A percentile compares a stretch with the other conserved stretches of the same genome.
Evolutionary conservation across 1,139 yeast genomes (phyloP).

Genomic region (Magnusiomyces ingens): DNA sequence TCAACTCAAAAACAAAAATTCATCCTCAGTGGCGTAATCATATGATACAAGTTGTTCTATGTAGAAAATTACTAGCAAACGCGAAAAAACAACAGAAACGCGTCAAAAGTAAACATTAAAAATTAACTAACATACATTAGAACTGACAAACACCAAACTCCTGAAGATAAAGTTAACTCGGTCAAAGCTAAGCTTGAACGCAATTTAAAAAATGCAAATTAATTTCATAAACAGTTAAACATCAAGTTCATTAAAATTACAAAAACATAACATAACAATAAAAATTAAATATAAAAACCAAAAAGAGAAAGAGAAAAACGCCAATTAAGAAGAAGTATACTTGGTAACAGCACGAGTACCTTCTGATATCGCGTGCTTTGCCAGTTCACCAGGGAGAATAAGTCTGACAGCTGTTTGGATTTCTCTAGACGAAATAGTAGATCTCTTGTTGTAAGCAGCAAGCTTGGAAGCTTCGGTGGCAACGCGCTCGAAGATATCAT

Average conservation of each 20-base stretch:
- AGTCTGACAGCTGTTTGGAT: slow-evolving; percentile 99
- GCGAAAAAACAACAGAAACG: slow-evolving; percentile 28
- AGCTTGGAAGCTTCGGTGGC: slow-evolving; percentile 98
- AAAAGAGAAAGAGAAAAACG: slow-evolving; percentile 3
- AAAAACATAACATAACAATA: slow-evolving; percentile 8
- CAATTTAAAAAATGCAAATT: not conserved
- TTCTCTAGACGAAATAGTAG: slow-evolving; percentile 98
- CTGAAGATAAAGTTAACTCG: slow-evolving; percentile 29
- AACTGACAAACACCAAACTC: slow-evolving; percentile 31
- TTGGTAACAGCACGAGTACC: slow-evolving; percentile 99
- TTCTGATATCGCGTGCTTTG: slow-evolving; percentile 98
- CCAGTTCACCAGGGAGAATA: slow-evolving; percentile 98
- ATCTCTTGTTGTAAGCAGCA: slow-evolving; percentile 99
- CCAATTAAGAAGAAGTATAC: slow-evolving; percentile 63
- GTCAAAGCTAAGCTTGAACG: slow-evolving; percentile 17
- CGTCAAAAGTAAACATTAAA: slow-evolving; percentile 8
- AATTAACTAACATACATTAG: slow-evolving; percentile 26
- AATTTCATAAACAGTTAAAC: not conserved
- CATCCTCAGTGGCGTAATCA: too few relatives aligned
- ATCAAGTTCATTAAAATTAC: slow-evolving; percentile 7
- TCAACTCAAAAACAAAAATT: not conserved
- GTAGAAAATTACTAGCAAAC: slow-evolving; percentile 33
- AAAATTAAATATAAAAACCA: slow-evolving; percentile 9
- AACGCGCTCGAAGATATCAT: slow-evolving; percentile 55
- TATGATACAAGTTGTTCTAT: too few relatives aligned